These are phyloP conservation scores for Zizania palustris DNA, from an alignment of 202 grass and related monocot species.

Conservation along the genomic window DNA sequence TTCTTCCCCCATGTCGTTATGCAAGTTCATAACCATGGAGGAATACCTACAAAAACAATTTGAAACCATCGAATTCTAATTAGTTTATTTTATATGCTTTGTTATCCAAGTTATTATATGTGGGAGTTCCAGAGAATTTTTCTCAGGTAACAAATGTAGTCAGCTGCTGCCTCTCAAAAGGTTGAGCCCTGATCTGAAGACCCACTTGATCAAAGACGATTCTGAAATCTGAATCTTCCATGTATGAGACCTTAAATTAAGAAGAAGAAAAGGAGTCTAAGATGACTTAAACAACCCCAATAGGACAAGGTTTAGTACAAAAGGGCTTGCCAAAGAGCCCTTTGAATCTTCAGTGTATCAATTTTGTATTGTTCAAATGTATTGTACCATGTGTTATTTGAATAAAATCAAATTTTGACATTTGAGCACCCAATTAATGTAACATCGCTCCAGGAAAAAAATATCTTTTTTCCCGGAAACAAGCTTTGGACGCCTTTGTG, in stretches of 20 bases:
- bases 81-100: background rate
- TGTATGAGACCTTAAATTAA: slow-evolving; percentile 9
- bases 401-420: background rate
- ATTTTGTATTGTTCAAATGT: background rate
- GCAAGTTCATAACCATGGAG: background rate
- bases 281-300: too few relatives aligned
- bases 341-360: background rate
- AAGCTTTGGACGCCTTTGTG: too few relatives aligned
- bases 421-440: background rate
- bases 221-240: slow-evolving; percentile 9
- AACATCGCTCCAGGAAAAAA: background rate
- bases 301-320: too few relatives aligned
- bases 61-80: background rate
- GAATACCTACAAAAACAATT: background rate
- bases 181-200: background rate
- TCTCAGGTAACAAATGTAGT: background rate
- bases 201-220: background rate
- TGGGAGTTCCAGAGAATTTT: background rate
- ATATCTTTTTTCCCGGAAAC: too few relatives aligned
- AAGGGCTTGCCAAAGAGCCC: background rate
- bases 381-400: background rate
- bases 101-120: background rate
- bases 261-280: too few relatives aligned
- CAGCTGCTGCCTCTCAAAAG: background rate
- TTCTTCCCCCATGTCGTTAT: background rate